Percentiles rank a stretch among this genome's conserved stretches.
These are phyloP conservation scores for Diaporthe sp. DNA, from an alignment of 2,329 filamentous ascomycete species.

Conservation along the genomic window DNA sequence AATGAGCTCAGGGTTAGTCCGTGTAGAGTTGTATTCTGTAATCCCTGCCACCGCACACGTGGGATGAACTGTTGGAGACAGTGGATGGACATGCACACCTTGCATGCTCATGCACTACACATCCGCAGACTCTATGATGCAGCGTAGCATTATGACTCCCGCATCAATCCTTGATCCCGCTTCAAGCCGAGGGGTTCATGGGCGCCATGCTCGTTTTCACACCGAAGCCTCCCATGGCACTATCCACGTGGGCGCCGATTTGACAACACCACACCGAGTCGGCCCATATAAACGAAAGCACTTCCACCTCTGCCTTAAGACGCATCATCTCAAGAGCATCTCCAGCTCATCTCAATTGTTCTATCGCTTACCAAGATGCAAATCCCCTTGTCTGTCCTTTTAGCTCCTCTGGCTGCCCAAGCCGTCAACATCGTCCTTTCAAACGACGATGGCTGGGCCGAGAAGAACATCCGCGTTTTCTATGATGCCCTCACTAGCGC, in stretches of 20 bases:
- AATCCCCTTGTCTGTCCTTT: not conserved
- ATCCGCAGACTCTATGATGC: not conserved
- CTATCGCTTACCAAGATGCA: not conserved
- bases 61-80: conserved; percentile 21
- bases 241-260: too few relatives aligned
- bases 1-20: not conserved
- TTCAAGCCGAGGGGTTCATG: not conserved
- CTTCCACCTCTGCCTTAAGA: rapidly evolving
- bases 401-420: not conserved
- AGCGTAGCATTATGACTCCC: conserved; percentile 4
- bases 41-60: conserved; percentile 13
- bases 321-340: not conserved
- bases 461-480: conserved; percentile 73
- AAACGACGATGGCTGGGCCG: conserved; percentile 83
- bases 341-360: not conserved
- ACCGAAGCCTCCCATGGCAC: not conserved
- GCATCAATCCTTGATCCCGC: not conserved
- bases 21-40: not conserved
- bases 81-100: not conserved
- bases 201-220: not conserved
- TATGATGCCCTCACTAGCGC: conserved; percentile 67
- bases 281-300: not conserved
- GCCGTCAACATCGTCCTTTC: conserved; percentile 32
- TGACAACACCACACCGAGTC: not conserved
- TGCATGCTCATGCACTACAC: not conserved